Evolutionary conservation across 768 basidiomycete species (phyloP), one percentile per base, ranked within the genome.

Genomic region (Lentinula detonsa): DNA sequence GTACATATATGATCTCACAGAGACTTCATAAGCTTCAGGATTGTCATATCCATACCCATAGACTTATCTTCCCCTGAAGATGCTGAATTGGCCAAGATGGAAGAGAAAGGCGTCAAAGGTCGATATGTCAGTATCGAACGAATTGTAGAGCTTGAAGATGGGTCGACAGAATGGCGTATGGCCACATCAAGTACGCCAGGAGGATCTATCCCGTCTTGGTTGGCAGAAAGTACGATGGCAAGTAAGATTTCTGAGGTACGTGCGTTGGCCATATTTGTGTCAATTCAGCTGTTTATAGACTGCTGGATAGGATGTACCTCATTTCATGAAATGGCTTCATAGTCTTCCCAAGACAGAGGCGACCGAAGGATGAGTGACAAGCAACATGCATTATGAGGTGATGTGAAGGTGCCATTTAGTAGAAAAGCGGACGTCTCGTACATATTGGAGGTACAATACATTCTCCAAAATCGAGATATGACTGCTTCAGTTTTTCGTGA

Each of bases 161-260:
- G 86, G 54, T 81, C 72, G 52, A 81, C 84, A 11, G 88, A 91
- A 71, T 92, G 90, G 90, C 77, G 83, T 43, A 90, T 92, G 90
- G 90, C 89, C 2, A 89, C 88, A 2, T 85, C 87, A 28, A 87
- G 86, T 65, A 83, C 81, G 2, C 83, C 88, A 11, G 88, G 87
- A 28, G 90, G 90, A 23, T 78, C 70, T 57, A 85, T 91, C 48
- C 90, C 90, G 0, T 73, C 75, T 15, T 88, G 87, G 63, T 60
- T 91, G 61, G 80, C 81, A 3, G 86, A 90, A 63, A 76, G 71
- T 61, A 79, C 78, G 34, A 81, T 91, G 79, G 75, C 82, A 3
- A 76, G 85, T 61, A 80, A 81, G 65, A 88, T 91, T 60, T 79
- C 87, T 11, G 73, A 80, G 64, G 90, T 90, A 70, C 37, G 75